Conservation (phyloP, 768 basidiomycete species). For the Jaapia argillacea region DNA sequence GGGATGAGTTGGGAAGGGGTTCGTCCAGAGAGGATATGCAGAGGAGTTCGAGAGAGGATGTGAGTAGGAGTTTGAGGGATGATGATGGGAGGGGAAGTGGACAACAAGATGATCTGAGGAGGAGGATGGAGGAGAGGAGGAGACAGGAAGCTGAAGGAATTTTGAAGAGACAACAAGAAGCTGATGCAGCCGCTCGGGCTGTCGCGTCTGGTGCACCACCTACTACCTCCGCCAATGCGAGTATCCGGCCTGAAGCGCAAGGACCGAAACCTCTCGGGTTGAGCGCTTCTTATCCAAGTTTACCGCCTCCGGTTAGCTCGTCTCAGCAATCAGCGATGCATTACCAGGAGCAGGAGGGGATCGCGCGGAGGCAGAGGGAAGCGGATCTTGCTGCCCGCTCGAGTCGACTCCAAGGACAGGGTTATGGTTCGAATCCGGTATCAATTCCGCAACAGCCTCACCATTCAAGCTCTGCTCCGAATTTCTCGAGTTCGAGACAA, state of each 20-base stretch:
- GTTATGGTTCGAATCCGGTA: background rate
- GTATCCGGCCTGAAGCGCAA: too few species aligned
- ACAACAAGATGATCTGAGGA: slow-evolving; percentile 25
- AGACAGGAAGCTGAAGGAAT: slow-evolving; percentile 50
- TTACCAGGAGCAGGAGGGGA: background rate
- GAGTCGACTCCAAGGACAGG: slow-evolving; percentile 16
- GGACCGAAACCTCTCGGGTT: too few species aligned
- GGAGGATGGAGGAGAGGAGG: slow-evolving; percentile 25
- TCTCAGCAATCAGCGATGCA: background rate
- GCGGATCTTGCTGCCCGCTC: slow-evolving; percentile 40
- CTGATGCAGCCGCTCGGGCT: slow-evolving; percentile 7
- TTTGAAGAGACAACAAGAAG: slow-evolving; percentile 44
- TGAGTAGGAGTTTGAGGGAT: slow-evolving; percentile 24
- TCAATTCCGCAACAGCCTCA: too few species aligned
- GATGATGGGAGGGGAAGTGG: slow-evolving; percentile 35
- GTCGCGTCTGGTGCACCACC: too few species aligned
- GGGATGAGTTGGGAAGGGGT: slow-evolving; percentile 5
- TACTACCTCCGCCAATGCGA: too few species aligned
- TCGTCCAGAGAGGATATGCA: slow-evolving; percentile 18
- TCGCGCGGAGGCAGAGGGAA: slow-evolving; percentile 34
- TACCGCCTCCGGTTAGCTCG: background rate
- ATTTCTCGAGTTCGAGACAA: background rate
- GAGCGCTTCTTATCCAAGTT: too few species aligned
- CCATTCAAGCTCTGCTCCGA: too few species aligned
- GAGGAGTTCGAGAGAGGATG: background rate